Base-by-base conservation (phyloP, 345 rosid genomes). In the Eucalyptus melliodora region DNA sequence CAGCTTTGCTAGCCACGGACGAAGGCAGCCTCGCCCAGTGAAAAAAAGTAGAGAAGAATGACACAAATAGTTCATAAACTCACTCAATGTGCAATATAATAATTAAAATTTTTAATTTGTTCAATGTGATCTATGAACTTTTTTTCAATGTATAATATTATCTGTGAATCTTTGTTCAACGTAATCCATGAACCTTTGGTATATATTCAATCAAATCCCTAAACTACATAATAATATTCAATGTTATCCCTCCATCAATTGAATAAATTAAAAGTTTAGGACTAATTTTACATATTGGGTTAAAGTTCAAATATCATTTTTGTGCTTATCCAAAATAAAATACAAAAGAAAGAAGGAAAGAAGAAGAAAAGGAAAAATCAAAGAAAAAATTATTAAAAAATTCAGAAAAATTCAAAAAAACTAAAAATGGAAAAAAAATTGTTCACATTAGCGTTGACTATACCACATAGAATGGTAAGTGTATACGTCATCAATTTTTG, bases 21-120 rank as follows among this genome's bases (percentile, higher is more conserved):
- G 6, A 56, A 9, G 30, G 62, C 62, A 24, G 13, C 3, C 27
- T 56, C 0, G 62, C 62, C 62, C 0, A 56, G 30, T 24, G 30
- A 56, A 56, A 56, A 24, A 56, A 10, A 10, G 13, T 23, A 56
- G 13, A 10, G 62, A 56, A 56, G 24, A 10, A 26, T 56, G 62
- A 23, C 12, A 56, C 3, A 56, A 56, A 24, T 2, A 2, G 0
- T 24, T 23, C 4, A 0, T 24, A 19, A 23, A 24, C 3, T 56
- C 3, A 56, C 13, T 26, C 3, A 24, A 56, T 56, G 3, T 56
- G 3, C 1, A 24, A 56, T 24, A 26, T 56, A 26, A 56, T 56
- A 23, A 24, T 3, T 24, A 5, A 24, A 23, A 4, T 23, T 56
- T 56, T 23, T 23, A 24, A 24, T 56, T 24, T 56, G 3, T 56